A percentile compares a stretch with the other conserved stretches of the same genome.
Conservation (phyloP, 2,329 filamentous ascomycete genomes). For the Aureobasidium sp. region DNA sequence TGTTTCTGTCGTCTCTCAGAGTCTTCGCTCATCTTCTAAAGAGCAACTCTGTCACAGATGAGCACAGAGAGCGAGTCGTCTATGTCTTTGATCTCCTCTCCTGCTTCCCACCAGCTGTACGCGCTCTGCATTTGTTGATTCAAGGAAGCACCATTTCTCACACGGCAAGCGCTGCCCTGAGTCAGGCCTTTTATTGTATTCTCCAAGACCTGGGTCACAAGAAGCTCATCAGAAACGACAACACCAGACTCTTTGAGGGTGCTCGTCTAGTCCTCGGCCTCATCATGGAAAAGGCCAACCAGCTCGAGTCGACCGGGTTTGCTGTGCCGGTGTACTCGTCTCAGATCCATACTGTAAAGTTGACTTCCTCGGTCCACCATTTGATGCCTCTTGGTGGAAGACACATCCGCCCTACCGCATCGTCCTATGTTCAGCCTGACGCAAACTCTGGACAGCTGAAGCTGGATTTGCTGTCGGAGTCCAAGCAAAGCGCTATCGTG, state of each 20-base stretch:
- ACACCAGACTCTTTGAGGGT: slow-evolving; percentile 28
- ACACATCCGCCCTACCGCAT: not conserved
- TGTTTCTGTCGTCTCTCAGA: slow-evolving; percentile 30
- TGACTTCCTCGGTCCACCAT: not conserved
- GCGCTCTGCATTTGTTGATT: slow-evolving; percentile 29
- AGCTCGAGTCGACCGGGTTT: not conserved
- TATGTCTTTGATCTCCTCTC: slow-evolving; percentile 27
- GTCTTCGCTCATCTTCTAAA: slow-evolving; percentile 25
- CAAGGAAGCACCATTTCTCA: slow-evolving; percentile 26
- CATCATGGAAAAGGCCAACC: slow-evolving; percentile 29
- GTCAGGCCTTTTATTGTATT: slow-evolving; percentile 26
- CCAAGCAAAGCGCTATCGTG: not conserved
- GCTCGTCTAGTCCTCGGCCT: slow-evolving; percentile 31
- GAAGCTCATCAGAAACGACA: slow-evolving; percentile 24
- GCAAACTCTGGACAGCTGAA: not conserved
- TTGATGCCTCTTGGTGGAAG: not conserved
- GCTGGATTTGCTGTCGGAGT: not conserved
- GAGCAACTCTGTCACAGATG: slow-evolving; percentile 21
- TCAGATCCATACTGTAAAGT: not conserved
- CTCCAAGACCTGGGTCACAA: slow-evolving; percentile 26
- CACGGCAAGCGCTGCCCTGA: slow-evolving; percentile 28
- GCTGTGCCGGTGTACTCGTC: not conserved
- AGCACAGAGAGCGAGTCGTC: slow-evolving; percentile 15
- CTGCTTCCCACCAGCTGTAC: slow-evolving; percentile 29
- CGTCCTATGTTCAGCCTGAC: not conserved